Evolutionary conservation across 1,284 basidiomycete genomes (phyloP), one percentile per base, ranked within the genome.

Genomic region (Ustilago esculenta): DNA sequence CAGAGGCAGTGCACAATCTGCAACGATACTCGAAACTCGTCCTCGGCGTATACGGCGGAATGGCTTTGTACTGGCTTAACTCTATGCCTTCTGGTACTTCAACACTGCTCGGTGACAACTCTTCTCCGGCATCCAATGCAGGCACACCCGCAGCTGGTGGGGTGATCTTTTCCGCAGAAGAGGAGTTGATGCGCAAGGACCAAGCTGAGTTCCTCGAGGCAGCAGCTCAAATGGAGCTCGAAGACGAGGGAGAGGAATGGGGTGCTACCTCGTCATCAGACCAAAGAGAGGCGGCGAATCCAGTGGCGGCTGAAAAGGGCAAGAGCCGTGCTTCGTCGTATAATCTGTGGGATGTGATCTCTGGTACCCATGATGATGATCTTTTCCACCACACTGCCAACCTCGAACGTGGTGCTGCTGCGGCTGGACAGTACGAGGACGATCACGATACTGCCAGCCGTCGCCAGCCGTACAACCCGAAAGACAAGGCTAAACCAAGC

Each of bases 11-110:
- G 9, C 64, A 60, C 17, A 67, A 72, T 15, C 42, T 78, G 30
- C 68, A 67, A 25, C 58, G 72, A 17, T 76, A 79, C 50, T 74
- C 75, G 1, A 70, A 70, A 42, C 61, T 79, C 33, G 75, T 79
- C 11, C 54, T 79, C 4, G 76, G 73, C 32, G 72, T 76, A 5
- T 79, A 79, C 34, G 76, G 76, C 4, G 76, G 76, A 6, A 46
- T 74, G 25, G 75, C 73, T 1, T 51, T 77, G 12, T 69, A 70
- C 29, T 77, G 73, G 73, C 47, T 77, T n/a, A 70, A 75, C 35
- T 57, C 50, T 3, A 57, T 77, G 44, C 75, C 75, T 7, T 11
- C 36, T 10, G 46, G 32, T 2, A 35, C 37, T 12, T 41, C 53
- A n/a, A 34, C 33, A 0, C 7, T 44, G 10, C 25, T 37, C 9